A percentile compares a stretch with the other conserved stretches of the same genome.
Evolutionary conservation across 2,329 filamentous ascomycete genomes (phyloP).

Genomic region (Microascus cirrosus): DNA sequence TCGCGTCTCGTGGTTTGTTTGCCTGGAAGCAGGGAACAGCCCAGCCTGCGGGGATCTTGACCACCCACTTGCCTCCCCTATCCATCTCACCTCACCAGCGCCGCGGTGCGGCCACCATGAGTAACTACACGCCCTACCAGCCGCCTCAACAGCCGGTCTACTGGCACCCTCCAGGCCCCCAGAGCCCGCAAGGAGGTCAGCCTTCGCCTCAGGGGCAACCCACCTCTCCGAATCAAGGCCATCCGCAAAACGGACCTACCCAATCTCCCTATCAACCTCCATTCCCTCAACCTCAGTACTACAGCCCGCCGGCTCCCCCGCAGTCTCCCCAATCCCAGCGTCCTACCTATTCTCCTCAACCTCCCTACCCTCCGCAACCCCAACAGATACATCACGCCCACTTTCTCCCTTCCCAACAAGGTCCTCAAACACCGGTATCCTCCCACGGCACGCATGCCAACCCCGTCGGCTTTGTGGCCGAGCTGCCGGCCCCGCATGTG

Average conservation of each 20-base stretch:
- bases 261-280: not conserved
- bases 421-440: not conserved
- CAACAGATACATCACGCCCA: not conserved
- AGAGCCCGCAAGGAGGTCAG: not conserved
- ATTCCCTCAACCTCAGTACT: constrained; percentile 3
- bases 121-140: constrained; percentile 1
- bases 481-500: not conserved
- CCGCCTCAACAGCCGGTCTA: constrained; percentile 2
- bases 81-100: not conserved
- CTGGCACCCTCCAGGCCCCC: not conserved
- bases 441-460: not conserved
- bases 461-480: not conserved
- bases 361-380: not conserved
- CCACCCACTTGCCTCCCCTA: not conserved
- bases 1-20: not conserved
- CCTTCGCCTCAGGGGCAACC: not conserved
- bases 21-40: not conserved
- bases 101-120: not conserved
- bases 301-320: not conserved
- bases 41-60: not conserved
- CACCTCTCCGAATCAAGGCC: not conserved
- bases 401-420: not conserved
- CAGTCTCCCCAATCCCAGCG: not conserved
- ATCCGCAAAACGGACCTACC: not conserved
- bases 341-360: not conserved